Conservation (phyloP, 345 rosid species). For the Clausena lansium region DNA sequence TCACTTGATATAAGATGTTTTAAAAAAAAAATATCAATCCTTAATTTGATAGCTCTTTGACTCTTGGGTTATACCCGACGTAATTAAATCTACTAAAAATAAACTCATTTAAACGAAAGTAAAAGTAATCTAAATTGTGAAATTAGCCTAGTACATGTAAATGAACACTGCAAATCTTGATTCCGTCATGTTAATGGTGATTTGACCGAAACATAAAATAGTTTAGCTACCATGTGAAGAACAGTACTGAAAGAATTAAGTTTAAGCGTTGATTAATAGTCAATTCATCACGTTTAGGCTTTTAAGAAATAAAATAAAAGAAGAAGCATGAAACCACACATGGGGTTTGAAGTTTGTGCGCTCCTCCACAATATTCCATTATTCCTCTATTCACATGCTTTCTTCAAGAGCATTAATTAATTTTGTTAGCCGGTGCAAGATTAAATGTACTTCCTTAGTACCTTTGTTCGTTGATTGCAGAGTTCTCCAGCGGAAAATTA, state of each 20-base stretch:
- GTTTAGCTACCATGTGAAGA: not conserved
- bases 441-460: not conserved
- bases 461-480: not conserved
- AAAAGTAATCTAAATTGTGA: too few relatives aligned
- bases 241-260: not conserved
- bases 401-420: not conserved
- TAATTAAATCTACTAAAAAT: too few relatives aligned
- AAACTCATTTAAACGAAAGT: too few relatives aligned
- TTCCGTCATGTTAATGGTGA: too few relatives aligned
- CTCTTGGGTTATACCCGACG: not conserved
- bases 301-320: not conserved
- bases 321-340: not conserved
- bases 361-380: not conserved
- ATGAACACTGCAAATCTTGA: too few relatives aligned
- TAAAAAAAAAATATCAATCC: too few relatives aligned
- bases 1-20: too few relatives aligned
- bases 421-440: not conserved
- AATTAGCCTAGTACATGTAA: too few relatives aligned
- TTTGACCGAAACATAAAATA: not conserved
- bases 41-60: not conserved
- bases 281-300: not conserved
- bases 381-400: not conserved
- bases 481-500: not conserved
- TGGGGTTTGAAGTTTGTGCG: not conserved
- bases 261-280: not conserved